phyloP scores from a whole-genome alignment of 345 rosid genomes.

The thale cress (Arabidopsis thaliana) region DNA sequence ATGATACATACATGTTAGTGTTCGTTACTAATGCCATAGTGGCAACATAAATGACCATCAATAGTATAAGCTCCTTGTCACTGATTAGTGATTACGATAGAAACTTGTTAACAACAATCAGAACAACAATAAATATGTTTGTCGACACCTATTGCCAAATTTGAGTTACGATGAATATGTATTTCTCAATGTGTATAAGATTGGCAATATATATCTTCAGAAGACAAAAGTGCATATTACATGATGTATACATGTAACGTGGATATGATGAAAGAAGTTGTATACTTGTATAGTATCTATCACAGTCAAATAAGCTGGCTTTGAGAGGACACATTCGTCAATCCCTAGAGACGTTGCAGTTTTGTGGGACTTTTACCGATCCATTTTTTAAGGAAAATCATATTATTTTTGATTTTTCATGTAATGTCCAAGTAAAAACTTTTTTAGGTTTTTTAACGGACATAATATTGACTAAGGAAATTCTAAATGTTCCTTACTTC shows the following conservation, averaged over 20 bases:
- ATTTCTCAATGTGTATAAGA: not conserved
- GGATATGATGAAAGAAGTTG: too few species aligned
- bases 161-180: not conserved
- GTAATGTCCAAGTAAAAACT: not conserved
- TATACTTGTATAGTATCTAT: conserved; percentile 26
- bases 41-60: conserved; percentile 18
- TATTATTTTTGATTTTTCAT: not conserved
- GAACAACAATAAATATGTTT: not conserved
- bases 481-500: not conserved
- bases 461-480: not conserved
- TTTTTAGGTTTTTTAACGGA: not conserved
- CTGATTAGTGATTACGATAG: conserved; percentile 16
- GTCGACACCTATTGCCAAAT: not conserved
- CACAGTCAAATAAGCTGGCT: conserved; percentile 48
- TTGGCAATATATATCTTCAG: not conserved
- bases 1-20: not conserved
- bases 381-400: not conserved
- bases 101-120: conserved; percentile 6
- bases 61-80: not conserved
- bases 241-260: too few species aligned
- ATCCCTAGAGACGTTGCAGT: conserved; percentile 27
- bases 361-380: conserved; percentile 4
- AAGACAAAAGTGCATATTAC: not conserved
- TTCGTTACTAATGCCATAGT: conserved; percentile 1
- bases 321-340: conserved; percentile 43